phyloP scores from a whole-genome alignment of 139 green algal species.

The Ostreobium quekettii region DNA sequence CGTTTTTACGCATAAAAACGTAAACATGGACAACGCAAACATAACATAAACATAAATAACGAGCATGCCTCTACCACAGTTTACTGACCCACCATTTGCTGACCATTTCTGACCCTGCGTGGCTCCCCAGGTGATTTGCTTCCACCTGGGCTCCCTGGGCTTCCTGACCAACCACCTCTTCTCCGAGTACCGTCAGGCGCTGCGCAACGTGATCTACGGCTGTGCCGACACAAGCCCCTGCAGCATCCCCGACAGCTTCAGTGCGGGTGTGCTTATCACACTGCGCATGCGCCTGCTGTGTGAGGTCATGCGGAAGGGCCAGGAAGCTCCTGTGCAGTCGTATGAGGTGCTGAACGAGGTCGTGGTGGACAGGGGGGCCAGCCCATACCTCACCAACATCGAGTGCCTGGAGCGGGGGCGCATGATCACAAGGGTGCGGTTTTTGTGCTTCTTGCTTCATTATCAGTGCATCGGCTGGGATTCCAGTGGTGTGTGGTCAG shows the following conservation, averaged over 20 bases:
- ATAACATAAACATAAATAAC: too few species aligned
- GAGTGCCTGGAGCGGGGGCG: slow-evolving; percentile 74
- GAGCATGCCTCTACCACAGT: too few species aligned
- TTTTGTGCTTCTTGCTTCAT: too few species aligned
- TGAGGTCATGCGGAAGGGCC: slow-evolving; percentile 51
- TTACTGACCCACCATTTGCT: neutral
- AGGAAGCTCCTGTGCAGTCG: neutral
- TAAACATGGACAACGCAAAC: too few species aligned
- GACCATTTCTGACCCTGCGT: slow-evolving; percentile 1
- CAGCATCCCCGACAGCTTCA: slow-evolving; percentile 7
- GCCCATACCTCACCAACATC: slow-evolving; percentile 87
- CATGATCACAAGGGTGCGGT: slow-evolving; percentile 76
- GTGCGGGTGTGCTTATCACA: slow-evolving; percentile 86
- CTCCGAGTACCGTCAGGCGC: slow-evolving; percentile 53
- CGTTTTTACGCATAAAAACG: too few species aligned
- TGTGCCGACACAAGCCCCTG: slow-evolving; percentile 12
- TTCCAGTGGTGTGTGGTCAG: too few species aligned
- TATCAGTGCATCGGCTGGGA: too few species aligned
- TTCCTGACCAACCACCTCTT: slow-evolving; percentile 90
- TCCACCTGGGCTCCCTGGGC: slow-evolving; percentile 93
- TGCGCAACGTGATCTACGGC: slow-evolving; percentile 31
- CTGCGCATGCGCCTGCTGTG: slow-evolving; percentile 92
- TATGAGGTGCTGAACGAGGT: slow-evolving; percentile 92
- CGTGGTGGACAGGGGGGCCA: slow-evolving; percentile 80
- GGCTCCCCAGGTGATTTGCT: slow-evolving; percentile 63